Evolutionary conservation across 352 stramenopile species (phyloP).

Genomic region (Globisporangium radiosum): DNA sequence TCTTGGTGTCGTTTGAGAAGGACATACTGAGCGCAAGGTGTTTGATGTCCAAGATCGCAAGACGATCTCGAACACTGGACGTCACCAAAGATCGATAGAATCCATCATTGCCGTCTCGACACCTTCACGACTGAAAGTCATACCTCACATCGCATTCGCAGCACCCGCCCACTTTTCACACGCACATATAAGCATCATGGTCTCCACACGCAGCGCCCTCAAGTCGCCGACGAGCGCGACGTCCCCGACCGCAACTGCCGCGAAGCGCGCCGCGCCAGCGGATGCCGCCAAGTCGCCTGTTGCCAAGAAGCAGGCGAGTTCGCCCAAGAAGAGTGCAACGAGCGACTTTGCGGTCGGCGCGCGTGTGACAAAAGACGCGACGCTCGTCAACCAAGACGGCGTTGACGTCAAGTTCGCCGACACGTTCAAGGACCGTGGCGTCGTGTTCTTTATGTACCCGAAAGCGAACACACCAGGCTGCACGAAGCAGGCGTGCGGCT

Average conservation of each 20-base stretch:
- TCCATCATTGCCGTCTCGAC: no score
- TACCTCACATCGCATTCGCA: no score
- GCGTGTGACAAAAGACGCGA: constrained; percentile 49
- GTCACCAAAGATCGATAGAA: no score
- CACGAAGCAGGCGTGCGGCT: constrained; percentile 85
- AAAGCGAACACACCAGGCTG: constrained; percentile 81
- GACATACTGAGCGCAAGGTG: no score
- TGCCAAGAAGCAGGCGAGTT: constrained; percentile 39
- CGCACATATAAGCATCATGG: constrained; percentile 18
- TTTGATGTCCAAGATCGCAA: no score
- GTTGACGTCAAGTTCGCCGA: constrained; percentile 50
- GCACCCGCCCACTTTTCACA: no score
- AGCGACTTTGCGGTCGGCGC: constrained; percentile 33
- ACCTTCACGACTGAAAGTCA: no score
- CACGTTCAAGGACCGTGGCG: constrained; percentile 67
- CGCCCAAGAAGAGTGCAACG: constrained; percentile 10
- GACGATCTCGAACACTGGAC: no score
- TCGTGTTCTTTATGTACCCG: constrained; percentile 89
- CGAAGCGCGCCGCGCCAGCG: constrained; percentile 36
- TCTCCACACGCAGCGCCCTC: constrained; percentile 41
- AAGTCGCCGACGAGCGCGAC: constrained; percentile 12
- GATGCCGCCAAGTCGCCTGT: constrained; percentile 20
- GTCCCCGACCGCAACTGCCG: constrained; percentile 14
- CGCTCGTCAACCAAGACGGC: constrained; percentile 67
- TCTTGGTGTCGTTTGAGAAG: no score